phyloP scores from a whole-genome alignment of 2,329 filamentous ascomycete species.

The Sporothrix inflata region DNA sequence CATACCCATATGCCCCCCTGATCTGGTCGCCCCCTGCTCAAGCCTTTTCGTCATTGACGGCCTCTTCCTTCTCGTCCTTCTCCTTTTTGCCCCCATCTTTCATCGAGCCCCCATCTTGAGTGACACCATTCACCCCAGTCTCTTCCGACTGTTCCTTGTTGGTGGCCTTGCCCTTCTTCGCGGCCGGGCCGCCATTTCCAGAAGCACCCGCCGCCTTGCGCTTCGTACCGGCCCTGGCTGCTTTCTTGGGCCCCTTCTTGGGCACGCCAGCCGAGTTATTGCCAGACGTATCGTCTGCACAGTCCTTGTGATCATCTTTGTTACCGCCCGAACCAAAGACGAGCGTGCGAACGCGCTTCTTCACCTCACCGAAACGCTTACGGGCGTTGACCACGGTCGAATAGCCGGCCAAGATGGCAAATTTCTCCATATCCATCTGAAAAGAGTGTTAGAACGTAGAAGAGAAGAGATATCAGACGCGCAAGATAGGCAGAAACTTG shows the following conservation, averaged over 20 bases:
- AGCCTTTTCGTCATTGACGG: neutral
- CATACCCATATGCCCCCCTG: neutral
- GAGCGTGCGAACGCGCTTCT: conserved; percentile 47
- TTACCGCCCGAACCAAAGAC: conserved; percentile 17
- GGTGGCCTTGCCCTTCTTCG: conserved; percentile 16
- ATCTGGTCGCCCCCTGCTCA: neutral
- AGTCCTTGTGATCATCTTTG: neutral
- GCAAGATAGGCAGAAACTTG: neutral
- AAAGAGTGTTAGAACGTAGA: neutral
- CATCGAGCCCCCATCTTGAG: neutral
- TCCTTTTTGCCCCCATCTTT: neutral
- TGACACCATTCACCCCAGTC: neutral
- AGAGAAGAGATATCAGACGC: neutral
- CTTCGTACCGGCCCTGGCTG: conserved; percentile 18
- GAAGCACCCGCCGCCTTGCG: conserved; percentile 4
- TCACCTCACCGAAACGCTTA: conserved; percentile 65
- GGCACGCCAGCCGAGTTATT: neutral
- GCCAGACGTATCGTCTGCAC: neutral
- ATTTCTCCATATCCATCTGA: conserved; percentile 34
- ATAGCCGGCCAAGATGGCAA: conserved; percentile 31
- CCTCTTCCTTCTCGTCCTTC: neutral
- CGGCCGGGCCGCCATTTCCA: neutral
- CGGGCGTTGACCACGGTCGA: conserved; percentile 32
- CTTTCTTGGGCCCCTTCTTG: neutral
- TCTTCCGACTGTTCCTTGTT: neutral